Evolutionary conservation across 2,329 filamentous ascomycete species (phyloP), one percentile per base, ranked within the genome.

Genomic region (Metarhizium anisopliae): DNA sequence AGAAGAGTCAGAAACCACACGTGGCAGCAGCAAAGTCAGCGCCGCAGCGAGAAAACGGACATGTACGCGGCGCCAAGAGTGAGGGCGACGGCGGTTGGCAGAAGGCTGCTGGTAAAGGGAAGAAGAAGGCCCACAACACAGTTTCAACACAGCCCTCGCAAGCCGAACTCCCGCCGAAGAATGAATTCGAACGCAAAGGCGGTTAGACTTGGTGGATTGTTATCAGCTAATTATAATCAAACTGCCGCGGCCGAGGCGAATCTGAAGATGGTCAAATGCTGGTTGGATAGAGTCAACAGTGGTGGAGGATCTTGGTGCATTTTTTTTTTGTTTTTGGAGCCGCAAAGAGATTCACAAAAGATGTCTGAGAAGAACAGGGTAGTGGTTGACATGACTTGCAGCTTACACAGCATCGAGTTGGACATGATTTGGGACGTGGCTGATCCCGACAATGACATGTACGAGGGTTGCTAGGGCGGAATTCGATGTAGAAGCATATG

Each of bases 181-280:
- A 83, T 54, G 79, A 80, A 13, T 78, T 77, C 2, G 83, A 86
- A 58, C 78, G 83, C 57, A 86, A 85, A 62, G 83, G 83, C 2
- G 83, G 83, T 14, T 51, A 86, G 73, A 79, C 5, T 11, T 49
- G 25, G 45, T 36, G 40, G 29, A 20, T 47, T 52, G 35, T 16
- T 29, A 30, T 35, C 36, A 14, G 42, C 36, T 47, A 50, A 55
- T 42, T 47, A 56, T 50, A 49, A 49, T 47, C 30, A 43, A 35
- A 55, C 18, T 18, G 16, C 35, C 53, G n/a, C 32, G 14, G 14
- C 45, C 6, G 25, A 49, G n/a, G 45, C 25, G 45, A 16, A 49
- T 40, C 49, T 45, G 47, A 36, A 49, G 53, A 55, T 55, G 53
- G 47, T 25, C 51, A 42, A 50, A 50, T 35, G 25, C 25, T 50